These are phyloP conservation scores for Mycena maculata DNA, from an alignment of 768 basidiomycete genomes.

Conservation along the genomic window DNA sequence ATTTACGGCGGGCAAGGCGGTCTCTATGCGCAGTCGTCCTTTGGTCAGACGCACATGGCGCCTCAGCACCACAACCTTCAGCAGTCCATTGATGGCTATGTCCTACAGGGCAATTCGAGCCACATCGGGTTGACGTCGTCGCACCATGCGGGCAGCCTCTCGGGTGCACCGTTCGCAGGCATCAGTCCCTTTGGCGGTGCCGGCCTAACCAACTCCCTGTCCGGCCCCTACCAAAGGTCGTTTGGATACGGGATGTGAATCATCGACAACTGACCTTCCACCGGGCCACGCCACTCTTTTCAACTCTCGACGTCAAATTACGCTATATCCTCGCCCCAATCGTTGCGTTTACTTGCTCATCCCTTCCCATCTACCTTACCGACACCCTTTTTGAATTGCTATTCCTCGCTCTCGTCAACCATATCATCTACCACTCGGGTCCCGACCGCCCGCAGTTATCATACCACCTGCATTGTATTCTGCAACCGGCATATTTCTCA, in stretches of 20 bases:
- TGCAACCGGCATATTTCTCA: constrained; percentile 71
- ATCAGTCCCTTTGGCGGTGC: constrained; percentile 65
- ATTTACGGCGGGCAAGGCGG: constrained; percentile 73
- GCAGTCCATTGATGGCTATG: constrained; percentile 85
- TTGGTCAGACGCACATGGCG: constrained; percentile 66
- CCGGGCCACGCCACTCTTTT: constrained; percentile 26
- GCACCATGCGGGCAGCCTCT: constrained; percentile 70
- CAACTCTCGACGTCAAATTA: constrained; percentile 26
- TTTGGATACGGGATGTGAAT: constrained; percentile 87
- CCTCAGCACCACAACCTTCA: constrained; percentile 71
- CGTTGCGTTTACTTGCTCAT: constrained; percentile 37
- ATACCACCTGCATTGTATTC: constrained; percentile 77
- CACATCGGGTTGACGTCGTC: constrained; percentile 74
- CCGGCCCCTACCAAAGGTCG: constrained; percentile 82
- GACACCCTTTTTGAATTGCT: constrained; percentile 41
- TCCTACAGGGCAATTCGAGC: constrained; percentile 77
- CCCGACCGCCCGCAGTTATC: constrained; percentile 56
- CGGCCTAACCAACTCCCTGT: constrained; percentile 64
- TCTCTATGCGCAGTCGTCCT: constrained; percentile 71
- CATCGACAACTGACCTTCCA: constrained; percentile 25
- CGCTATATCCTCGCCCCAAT: constrained; percentile 34
- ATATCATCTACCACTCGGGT: constrained; percentile 51
- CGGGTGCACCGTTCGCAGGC: constrained; percentile 62
- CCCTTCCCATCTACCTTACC: constrained; percentile 49
- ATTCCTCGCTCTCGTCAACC: constrained; percentile 34